Percentiles rank a stretch among this genome's conserved stretches.
phyloP scores from a whole-genome alignment of 257 asterid species.

The Penstemon eatonii region DNA sequence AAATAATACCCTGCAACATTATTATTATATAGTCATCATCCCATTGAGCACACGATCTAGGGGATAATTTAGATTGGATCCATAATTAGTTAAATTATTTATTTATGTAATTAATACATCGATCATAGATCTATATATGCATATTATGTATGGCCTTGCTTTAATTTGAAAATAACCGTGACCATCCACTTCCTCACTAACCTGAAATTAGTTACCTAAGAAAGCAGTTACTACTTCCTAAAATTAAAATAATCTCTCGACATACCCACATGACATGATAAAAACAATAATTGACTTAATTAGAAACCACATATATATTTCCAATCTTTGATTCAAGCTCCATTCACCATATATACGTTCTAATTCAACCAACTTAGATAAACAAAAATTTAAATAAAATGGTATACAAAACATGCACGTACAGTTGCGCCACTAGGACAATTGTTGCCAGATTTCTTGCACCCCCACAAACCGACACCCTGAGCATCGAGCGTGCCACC shows the following conservation, averaged over 20 bases:
- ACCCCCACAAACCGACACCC: conserved; percentile 60
- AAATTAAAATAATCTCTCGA: conserved; percentile 10
- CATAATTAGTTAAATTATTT: neutral
- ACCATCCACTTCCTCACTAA: conserved; percentile 41
- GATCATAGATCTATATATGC: no score
- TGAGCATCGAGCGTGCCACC: conserved; percentile 66
- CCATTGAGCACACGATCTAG: neutral
- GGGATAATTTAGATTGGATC: neutral
- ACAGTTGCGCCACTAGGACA: conserved; percentile 68
- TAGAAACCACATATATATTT: neutral
- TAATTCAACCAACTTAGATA: neutral
- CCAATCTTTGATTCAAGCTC: conserved; percentile 5
- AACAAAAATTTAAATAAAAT: neutral
- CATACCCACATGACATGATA: conserved; percentile 13
- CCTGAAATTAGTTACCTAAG: conserved; percentile 25
- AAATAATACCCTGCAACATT: neutral
- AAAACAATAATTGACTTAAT: neutral
- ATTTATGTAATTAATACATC: no score
- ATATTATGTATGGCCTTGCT: neutral
- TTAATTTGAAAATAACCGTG: conserved; percentile 28
- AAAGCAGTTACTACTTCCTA: conserved; percentile 22
- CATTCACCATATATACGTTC: neutral
- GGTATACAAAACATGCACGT: conserved; percentile 13
- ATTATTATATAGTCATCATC: no score
- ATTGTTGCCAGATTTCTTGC: conserved; percentile 43